Conservation (phyloP, 495 filamentous ascomycete species). For the Aspergillus wentii region DNA sequence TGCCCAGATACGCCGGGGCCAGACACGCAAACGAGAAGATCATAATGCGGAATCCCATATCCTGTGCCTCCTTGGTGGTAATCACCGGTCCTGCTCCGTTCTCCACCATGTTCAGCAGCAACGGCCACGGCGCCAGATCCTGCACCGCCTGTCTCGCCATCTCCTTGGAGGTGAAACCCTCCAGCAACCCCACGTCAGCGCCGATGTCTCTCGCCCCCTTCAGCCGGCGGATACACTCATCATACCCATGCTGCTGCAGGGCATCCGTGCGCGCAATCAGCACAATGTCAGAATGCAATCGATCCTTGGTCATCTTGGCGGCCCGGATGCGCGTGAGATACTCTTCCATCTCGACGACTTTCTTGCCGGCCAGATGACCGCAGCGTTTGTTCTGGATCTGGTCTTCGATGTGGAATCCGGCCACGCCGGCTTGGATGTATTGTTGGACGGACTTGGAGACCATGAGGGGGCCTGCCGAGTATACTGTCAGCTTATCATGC, state of each 20-base stretch:
- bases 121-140: slow-evolving; percentile 2
- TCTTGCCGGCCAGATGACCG: slow-evolving; percentile 51
- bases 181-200: slow-evolving; percentile 52
- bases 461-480: slow-evolving; percentile 37
- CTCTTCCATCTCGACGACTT: slow-evolving; percentile 41
- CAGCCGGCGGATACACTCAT: slow-evolving; percentile 44
- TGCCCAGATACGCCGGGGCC: slow-evolving; percentile 37
- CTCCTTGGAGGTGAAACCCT: slow-evolving; percentile 1
- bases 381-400: slow-evolving; percentile 56
- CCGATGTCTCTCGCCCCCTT: slow-evolving; percentile 41
- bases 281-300: slow-evolving; percentile 45
- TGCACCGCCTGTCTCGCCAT: background rate
- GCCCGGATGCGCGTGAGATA: slow-evolving; percentile 47
- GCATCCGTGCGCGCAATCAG: slow-evolving; percentile 62
- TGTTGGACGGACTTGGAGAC: slow-evolving; percentile 47
- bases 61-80: background rate
- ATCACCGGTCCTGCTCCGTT: background rate
- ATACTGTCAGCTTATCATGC: too few relatives aligned
- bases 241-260: slow-evolving; percentile 47
- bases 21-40: slow-evolving; percentile 40
- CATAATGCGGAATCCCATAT: slow-evolving; percentile 4
- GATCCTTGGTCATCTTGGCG: slow-evolving; percentile 25
- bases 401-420: slow-evolving; percentile 62
- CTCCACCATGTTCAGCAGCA: slow-evolving; percentile 7
- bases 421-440: slow-evolving; percentile 53